Conservation (phyloP, 257 asterid species). For the Dorcoceras hygrometricum region DNA sequence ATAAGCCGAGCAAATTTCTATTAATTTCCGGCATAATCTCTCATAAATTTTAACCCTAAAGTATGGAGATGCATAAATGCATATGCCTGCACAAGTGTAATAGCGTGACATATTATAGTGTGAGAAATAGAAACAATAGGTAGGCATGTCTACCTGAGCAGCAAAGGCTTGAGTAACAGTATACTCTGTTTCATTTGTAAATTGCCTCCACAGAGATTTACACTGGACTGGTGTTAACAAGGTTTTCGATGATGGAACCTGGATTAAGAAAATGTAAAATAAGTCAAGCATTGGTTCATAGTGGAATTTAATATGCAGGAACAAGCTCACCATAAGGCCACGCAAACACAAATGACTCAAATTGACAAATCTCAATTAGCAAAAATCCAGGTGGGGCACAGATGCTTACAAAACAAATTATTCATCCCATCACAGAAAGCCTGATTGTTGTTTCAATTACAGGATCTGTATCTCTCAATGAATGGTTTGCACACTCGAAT, state of each 20-base stretch:
- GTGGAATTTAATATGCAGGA: constrained; percentile 10
- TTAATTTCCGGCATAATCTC: constrained; percentile 1
- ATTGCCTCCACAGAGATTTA: constrained; percentile 90
- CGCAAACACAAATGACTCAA: background rate
- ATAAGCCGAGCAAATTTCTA: constrained; percentile 13
- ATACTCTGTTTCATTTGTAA: constrained; percentile 80
- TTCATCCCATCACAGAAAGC: background rate
- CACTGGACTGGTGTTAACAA: constrained; percentile 93
- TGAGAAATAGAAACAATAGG: constrained; percentile 12
- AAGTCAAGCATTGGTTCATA: constrained; percentile 20
- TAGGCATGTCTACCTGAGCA: constrained; percentile 66
- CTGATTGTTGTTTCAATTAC: background rate
- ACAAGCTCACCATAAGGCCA: background rate
- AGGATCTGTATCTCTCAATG: background rate
- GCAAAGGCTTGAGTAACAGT: constrained; percentile 87
- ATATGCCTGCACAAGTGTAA: background rate
- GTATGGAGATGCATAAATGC: constrained; percentile 9
- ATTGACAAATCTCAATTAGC: too few relatives aligned
- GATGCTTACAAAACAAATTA: background rate
- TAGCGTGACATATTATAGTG: constrained; percentile 1
- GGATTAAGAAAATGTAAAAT: constrained; percentile 25
- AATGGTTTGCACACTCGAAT: background rate
- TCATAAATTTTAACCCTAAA: constrained; percentile 19
- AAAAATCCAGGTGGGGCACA: background rate
- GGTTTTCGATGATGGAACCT: constrained; percentile 72